phyloP scores from a whole-genome alignment of 352 stramenopile genomes.

The Phytophthora colocasiae region DNA sequence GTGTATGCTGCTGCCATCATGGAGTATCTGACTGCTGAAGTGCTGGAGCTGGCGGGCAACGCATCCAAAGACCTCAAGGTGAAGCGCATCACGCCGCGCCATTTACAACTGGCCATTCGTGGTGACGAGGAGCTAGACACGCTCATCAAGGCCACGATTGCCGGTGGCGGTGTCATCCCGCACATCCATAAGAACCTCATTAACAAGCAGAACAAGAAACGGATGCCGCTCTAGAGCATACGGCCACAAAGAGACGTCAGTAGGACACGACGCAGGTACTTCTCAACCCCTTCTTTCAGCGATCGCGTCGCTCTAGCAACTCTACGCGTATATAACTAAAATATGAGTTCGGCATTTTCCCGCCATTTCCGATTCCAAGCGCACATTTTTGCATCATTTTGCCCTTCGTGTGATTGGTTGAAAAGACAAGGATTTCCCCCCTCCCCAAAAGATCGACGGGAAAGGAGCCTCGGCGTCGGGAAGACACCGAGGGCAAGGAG shows the following conservation, averaged over 20 bases:
- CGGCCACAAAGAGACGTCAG: neutral
- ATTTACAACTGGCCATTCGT: constrained; percentile 99
- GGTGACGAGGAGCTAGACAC: constrained; percentile 99
- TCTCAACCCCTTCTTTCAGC: constrained; percentile 2
- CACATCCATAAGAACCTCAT: constrained; percentile 99
- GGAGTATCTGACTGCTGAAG: constrained; percentile 99
- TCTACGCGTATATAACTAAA: constrained; percentile 43
- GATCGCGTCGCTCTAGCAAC: constrained; percentile 10
- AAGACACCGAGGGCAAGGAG: constrained; percentile 6
- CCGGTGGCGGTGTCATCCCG: constrained; percentile 99
- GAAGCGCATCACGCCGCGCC: constrained; percentile 98
- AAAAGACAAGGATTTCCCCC: neutral
- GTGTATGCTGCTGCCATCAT: constrained; percentile 99
- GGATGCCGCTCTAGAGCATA: constrained; percentile 66
- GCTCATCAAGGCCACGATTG: constrained; percentile 99
- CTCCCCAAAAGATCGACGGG: constrained; percentile 31
- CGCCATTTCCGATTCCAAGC: constrained; percentile 9
- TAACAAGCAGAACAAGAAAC: constrained; percentile 97
- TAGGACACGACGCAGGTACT: constrained; percentile 13
- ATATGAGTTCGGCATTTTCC: constrained; percentile 38
- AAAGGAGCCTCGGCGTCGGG: constrained; percentile 18
- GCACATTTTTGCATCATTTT: neutral
- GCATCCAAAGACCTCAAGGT: constrained; percentile 98
- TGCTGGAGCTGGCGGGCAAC: constrained; percentile 99
- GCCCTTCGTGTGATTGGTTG: too few species aligned